Evolutionary conservation across 768 basidiomycete species (phyloP), one percentile per base, ranked within the genome.

Genomic region (Collybia sp.): DNA sequence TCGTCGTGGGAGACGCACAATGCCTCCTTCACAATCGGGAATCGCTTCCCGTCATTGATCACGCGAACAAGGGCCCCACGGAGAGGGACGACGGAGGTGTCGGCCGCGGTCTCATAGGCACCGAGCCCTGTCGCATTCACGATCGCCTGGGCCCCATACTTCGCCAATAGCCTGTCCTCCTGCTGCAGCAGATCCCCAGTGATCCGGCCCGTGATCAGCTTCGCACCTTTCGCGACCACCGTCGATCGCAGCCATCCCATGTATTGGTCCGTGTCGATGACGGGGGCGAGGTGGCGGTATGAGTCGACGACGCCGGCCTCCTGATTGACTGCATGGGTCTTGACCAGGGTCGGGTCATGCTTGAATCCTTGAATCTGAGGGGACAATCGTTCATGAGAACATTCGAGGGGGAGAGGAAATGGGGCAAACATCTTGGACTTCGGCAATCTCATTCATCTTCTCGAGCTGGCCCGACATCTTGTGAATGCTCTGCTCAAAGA

Each of bases 61-160:
- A 68, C 61, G 12, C 63, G 61, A 25, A 68, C 57, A 33, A 66
- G 60, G 8, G 63, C 68, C 2, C 69, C 69, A 8, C 69, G 64
- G 8, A 69, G 61, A 10, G 68, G 69, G 50, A 65, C 66, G 8
- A 62, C 59, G 3, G 56, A 59, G 25, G 52, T 38, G 52, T 71
- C 70, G 9, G 53, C 59, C 0, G 67, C 69, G 20, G 66, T 59
- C 20, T 62, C 55, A 13, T 52, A 47, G 11, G 60, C 57, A 6
- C 58, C 56, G 19, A 71, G 59, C 5, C 69, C 69, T 4, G 65
- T 65, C 18, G 62, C 62, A 49, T 71, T 64, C 40, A 71, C 59
- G 48, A 70, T 60, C 34, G 58, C 59, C 30, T 58, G 53, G 9
- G 60, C 64, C 13, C 42, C 45, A 51, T 58, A 69, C 39, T 58